Percentiles rank a stretch among this genome's conserved stretches.
Evolutionary conservation across 2,329 filamentous ascomycete genomes (phyloP).

Genomic region (Beauveria varroae): DNA sequence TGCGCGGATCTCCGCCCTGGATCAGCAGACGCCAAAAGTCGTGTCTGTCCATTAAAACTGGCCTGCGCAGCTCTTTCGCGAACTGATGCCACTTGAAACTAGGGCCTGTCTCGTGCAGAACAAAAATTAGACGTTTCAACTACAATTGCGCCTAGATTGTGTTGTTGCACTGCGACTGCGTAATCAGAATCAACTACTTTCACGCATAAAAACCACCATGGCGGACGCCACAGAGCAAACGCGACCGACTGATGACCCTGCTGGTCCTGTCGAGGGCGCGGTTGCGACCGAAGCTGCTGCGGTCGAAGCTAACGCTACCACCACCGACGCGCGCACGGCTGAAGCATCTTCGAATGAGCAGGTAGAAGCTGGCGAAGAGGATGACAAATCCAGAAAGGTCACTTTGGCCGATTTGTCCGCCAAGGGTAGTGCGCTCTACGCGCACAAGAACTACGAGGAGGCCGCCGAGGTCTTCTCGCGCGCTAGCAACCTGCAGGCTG

Average conservation of each 20-base stretch:
- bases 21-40: neutral
- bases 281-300: neutral
- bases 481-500: slow-evolving; percentile 82
- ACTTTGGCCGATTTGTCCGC: slow-evolving; percentile 71
- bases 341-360: slow-evolving; percentile 26
- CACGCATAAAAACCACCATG: slow-evolving; percentile 14
- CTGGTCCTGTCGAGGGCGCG: neutral
- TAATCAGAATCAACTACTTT: neutral
- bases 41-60: neutral
- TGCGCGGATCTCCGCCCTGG: neutral
- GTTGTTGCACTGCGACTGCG: neutral
- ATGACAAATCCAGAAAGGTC: slow-evolving; percentile 47
- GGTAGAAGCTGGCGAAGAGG: slow-evolving; percentile 31
- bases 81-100: neutral
- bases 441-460: slow-evolving; percentile 78
- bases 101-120: neutral
- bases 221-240: slow-evolving; percentile 16
- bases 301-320: neutral
- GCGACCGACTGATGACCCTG: slow-evolving; percentile 16
- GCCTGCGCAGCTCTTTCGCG: neutral
- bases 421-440: slow-evolving; percentile 77
- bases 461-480: slow-evolving; percentile 83
- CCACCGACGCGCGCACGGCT: neutral
- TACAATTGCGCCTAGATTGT: neutral
- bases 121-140: neutral